Evolutionary conservation across 2,329 filamentous ascomycete genomes (phyloP).

Genomic region (Biscogniauxia sp.): DNA sequence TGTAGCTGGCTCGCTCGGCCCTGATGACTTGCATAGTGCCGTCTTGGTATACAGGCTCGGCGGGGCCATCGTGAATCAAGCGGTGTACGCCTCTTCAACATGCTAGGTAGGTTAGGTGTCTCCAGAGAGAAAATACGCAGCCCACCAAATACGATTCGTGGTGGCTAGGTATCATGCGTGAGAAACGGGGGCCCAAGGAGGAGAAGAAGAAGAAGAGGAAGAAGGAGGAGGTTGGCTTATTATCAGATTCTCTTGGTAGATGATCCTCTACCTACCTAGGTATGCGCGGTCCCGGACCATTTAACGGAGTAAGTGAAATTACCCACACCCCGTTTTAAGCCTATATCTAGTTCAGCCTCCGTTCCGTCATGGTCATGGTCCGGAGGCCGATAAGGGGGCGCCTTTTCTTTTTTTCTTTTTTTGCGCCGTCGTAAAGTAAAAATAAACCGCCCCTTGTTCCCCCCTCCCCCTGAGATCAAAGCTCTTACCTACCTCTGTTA

Average conservation of each 20-base stretch:
- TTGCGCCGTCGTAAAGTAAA: not conserved
- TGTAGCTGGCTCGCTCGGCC: not conserved
- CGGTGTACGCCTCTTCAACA: not conserved
- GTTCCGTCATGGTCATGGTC: not conserved
- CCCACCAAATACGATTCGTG: not conserved
- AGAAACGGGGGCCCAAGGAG: not conserved
- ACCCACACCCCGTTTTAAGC: not conserved
- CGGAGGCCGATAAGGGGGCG: not conserved
- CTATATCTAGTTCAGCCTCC: not conserved
- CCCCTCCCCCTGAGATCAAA: not conserved
- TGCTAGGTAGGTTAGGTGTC: not conserved
- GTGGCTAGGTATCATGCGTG: not conserved
- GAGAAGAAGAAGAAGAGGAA: not conserved
- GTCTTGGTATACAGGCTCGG: slow-evolving; percentile 16
- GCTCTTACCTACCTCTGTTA: not conserved
- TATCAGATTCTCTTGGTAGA: not conserved
- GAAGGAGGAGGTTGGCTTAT: not conserved
- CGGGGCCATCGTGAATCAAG: not conserved
- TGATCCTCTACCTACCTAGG: not conserved
- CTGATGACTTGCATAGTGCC: slow-evolving; percentile 17
- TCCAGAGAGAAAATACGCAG: not conserved
- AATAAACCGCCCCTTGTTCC: not conserved
- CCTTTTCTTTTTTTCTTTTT: too few relatives aligned
- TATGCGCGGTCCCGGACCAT: not conserved
- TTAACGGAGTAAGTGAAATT: not conserved